phyloP scores from a whole-genome alignment of 768 basidiomycete genomes.

The Coprinopsis strossmayeri region DNA sequence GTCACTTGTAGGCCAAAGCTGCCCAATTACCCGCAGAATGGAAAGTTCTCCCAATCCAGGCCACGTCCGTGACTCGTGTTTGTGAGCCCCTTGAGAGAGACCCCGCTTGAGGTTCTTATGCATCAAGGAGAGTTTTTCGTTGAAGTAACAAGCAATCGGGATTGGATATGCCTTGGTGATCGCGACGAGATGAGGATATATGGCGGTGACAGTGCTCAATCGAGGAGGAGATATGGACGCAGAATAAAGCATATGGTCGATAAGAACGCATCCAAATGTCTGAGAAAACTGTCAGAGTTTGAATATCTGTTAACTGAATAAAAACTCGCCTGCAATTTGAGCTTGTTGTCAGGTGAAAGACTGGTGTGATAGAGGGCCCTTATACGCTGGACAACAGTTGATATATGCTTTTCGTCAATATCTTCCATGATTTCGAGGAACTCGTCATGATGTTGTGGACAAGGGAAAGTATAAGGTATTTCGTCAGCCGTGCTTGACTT shows the following conservation, averaged over 20 bases:
- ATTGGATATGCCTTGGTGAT: constrained; percentile 80
- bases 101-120: constrained; percentile 90
- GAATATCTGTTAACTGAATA: background rate
- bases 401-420: constrained; percentile 65
- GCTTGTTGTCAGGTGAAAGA: constrained; percentile 85
- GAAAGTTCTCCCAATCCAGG: constrained; percentile 79
- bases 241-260: constrained; percentile 84
- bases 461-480: constrained; percentile 89
- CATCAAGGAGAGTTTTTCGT: constrained; percentile 81
- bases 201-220: constrained; percentile 50
- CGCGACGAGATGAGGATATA: constrained; percentile 74
- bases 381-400: constrained; percentile 83
- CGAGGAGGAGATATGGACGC: constrained; percentile 57
- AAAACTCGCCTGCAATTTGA: constrained; percentile 73
- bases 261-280: constrained; percentile 68
- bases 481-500: constrained; percentile 29
- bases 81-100: constrained; percentile 59
- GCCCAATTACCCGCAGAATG: constrained; percentile 73
- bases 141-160: constrained; percentile 70
- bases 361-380: constrained; percentile 89
- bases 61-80: constrained; percentile 72
- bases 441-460: constrained; percentile 81
- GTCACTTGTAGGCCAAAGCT: constrained; percentile 92
- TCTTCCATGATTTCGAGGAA: constrained; percentile 78
- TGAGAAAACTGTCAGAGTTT: constrained; percentile 23